A percentile compares a stretch with the other conserved stretches of the same genome.
Evolutionary conservation across 768 basidiomycete species (phyloP).

Genomic region (Tylopilus plumbeoviolaceoides): DNA sequence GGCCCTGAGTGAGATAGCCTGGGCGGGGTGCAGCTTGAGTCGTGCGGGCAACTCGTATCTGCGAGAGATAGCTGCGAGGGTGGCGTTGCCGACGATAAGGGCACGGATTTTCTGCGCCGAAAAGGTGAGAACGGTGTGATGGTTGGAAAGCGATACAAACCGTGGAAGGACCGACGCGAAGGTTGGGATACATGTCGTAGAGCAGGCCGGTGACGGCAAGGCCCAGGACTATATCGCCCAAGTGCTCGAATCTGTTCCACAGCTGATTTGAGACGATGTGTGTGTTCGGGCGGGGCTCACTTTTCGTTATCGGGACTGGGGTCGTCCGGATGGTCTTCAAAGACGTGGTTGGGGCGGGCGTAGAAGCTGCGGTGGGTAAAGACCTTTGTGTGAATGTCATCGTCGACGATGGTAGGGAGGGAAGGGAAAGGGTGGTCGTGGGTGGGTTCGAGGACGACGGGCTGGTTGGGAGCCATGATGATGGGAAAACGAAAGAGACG

Average conservation of each 20-base stretch:
- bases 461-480: slow-evolving; percentile 4
- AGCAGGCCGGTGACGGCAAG: slow-evolving; percentile 64
- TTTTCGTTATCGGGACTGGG: slow-evolving; percentile 81
- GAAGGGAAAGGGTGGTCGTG: slow-evolving; percentile 41
- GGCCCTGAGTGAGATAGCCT: slow-evolving; percentile 64
- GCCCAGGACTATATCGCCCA: slow-evolving; percentile 72
- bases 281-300: slow-evolving; percentile 35
- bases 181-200: slow-evolving; percentile 57
- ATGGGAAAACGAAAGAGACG: not conserved
- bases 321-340: slow-evolving; percentile 70
- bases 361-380: slow-evolving; percentile 75
- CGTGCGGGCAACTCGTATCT: slow-evolving; percentile 60
- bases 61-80: slow-evolving; percentile 66
- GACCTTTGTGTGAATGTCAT: slow-evolving; percentile 47
- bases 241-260: slow-evolving; percentile 58
- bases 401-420: slow-evolving; percentile 52
- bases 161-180: slow-evolving; percentile 76
- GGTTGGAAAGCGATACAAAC: slow-evolving; percentile 19
- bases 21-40: slow-evolving; percentile 66
- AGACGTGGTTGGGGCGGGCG: slow-evolving; percentile 68
- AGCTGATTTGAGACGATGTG: not conserved
- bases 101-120: slow-evolving; percentile 67
- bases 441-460: slow-evolving; percentile 17
- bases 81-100: slow-evolving; percentile 69
- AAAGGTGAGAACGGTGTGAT: not conserved